These are phyloP conservation scores for Favolaschia claudopus DNA, from an alignment of 768 basidiomycete genomes.

Conservation along the genomic window DNA sequence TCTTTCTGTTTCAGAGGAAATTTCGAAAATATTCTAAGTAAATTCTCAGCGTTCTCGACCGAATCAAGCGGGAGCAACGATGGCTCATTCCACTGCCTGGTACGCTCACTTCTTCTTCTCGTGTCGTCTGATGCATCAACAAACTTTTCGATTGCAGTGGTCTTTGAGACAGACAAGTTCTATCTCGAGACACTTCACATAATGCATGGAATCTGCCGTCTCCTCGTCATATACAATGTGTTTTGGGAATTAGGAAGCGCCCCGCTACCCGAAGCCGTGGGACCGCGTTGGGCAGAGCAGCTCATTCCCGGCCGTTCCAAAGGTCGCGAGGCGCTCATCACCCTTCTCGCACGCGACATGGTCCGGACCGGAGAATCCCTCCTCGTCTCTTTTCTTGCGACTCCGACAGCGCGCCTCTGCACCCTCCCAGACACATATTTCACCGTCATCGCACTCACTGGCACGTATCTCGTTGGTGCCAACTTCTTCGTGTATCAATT, in stretches of 20 bases:
- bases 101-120: neutral
- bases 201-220: neutral
- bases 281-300: neutral
- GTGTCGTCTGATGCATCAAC: neutral
- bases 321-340: neutral
- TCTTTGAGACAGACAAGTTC: conserved; percentile 2
- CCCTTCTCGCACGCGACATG: neutral
- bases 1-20: neutral
- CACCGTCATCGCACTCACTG: conserved; percentile 40
- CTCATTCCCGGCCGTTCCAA: conserved; percentile 3
- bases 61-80: neutral
- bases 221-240: conserved; percentile 7
- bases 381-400: conserved; percentile 7
- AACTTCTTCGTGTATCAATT: conserved; percentile 36
- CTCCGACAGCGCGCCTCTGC: neutral
- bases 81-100: conserved; percentile 5
- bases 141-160: neutral
- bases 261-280: neutral
- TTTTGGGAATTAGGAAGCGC: conserved; percentile 1
- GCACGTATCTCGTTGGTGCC: conserved; percentile 38
- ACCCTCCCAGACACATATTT: conserved; percentile 31
- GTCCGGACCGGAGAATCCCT: conserved; percentile 8
- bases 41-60: conserved; percentile 1
- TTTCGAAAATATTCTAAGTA: neutral
- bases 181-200: conserved; percentile 11